Conservation (phyloP, 2,329 filamentous ascomycete species). For the Fusarium chuoi region DNA sequence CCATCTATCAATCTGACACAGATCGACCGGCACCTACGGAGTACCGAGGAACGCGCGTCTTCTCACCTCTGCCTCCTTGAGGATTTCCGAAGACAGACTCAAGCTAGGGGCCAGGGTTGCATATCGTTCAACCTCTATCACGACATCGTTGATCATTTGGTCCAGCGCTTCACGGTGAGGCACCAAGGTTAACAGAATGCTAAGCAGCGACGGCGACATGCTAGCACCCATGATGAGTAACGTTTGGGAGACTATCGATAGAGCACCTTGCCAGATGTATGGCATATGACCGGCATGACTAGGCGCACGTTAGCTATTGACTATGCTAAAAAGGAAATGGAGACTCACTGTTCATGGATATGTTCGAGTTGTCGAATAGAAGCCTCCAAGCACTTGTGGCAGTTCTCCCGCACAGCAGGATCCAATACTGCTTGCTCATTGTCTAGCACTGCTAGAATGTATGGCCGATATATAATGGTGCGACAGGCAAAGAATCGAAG, state of each 20-base stretch:
- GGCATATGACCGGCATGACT: conserved; percentile 85
- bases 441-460: conserved; percentile 81
- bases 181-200: conserved; percentile 68
- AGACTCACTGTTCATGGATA: conserved; percentile 77
- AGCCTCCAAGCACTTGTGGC: conserved; percentile 83
- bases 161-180: conserved; percentile 72
- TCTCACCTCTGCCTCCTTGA: conserved; percentile 80
- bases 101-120: conserved; percentile 80
- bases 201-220: conserved; percentile 78
- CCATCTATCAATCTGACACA: neutral
- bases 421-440: conserved; percentile 79
- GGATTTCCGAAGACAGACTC: conserved; percentile 79
- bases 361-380: conserved; percentile 83
- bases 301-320: conserved; percentile 13
- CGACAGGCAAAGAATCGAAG: conserved; percentile 86
- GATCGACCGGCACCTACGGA: conserved; percentile 38
- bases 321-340: neutral
- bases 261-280: conserved; percentile 85
- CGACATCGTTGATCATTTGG: conserved; percentile 80
- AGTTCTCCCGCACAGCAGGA: conserved; percentile 78
- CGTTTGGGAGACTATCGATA: conserved; percentile 85
- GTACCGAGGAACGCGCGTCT: conserved; percentile 70
- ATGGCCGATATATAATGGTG: conserved; percentile 87
- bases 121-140: conserved; percentile 79
- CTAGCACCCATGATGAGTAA: conserved; percentile 86